These are phyloP conservation scores for Eimeria brunetti DNA, from an alignment of 169 alveolate species.

Conservation along the genomic window DNA sequence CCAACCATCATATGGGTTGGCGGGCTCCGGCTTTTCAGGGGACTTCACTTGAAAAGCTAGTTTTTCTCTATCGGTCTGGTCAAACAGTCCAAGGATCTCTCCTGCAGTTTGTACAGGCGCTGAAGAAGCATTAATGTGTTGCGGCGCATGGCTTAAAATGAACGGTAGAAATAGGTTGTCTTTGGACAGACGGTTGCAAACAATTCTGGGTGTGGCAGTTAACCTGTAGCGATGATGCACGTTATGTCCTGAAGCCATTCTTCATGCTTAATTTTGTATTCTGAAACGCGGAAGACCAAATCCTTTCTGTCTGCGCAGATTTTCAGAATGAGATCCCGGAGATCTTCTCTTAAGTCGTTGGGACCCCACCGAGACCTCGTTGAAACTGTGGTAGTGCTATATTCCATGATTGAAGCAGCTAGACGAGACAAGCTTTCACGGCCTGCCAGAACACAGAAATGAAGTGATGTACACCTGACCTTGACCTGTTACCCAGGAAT, in stretches of 20 bases:
- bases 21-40: conserved; percentile 53
- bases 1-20: conserved; percentile 46
- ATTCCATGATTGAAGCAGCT: conserved; percentile 66
- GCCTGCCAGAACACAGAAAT: conserved; percentile 31
- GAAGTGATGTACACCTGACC: neutral
- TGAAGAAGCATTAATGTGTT: neutral
- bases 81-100: conserved; percentile 63
- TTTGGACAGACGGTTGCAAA: neutral
- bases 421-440: conserved; percentile 70
- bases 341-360: conserved; percentile 32
- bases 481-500: neutral
- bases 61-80: conserved; percentile 60
- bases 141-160: neutral
- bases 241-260: conserved; percentile 75
- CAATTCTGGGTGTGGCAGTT: neutral
- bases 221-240: conserved; percentile 48
- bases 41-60: conserved; percentile 49
- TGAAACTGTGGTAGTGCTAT: conserved; percentile 14
- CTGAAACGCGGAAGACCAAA: conserved; percentile 61
- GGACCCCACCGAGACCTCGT: conserved; percentile 53
- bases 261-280: conserved; percentile 37
- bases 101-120: conserved; percentile 21
- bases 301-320: conserved; percentile 62
- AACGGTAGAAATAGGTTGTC: neutral
- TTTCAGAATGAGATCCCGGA: conserved; percentile 50